These are phyloP conservation scores for Eremothecium sinecaudum DNA, from an alignment of 1,139 yeast species.

Conservation along the genomic window DNA sequence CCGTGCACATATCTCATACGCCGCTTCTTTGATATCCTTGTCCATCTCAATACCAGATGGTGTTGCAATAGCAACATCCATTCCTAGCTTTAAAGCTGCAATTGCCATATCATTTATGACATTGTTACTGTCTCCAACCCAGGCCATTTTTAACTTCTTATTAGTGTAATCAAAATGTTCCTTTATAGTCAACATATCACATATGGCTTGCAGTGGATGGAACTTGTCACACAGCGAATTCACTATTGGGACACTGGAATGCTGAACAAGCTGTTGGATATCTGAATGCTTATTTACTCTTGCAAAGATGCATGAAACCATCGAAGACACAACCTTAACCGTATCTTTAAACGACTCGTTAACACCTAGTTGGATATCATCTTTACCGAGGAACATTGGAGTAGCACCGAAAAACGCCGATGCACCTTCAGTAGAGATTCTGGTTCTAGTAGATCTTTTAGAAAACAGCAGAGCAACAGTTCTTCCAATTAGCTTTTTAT, in stretches of 20 bases:
- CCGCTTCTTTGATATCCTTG: constrained; percentile 45
- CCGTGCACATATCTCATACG: constrained; percentile 43
- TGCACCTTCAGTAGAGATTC: constrained; percentile 93
- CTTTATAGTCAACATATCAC: constrained; percentile 78
- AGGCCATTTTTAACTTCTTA: constrained; percentile 59
- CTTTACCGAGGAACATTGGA: constrained; percentile 93
- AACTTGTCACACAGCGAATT: constrained; percentile 86
- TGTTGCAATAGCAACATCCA: constrained; percentile 72
- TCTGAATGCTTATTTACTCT: constrained; percentile 82
- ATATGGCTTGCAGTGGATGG: constrained; percentile 92
- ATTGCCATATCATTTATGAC: constrained; percentile 91
- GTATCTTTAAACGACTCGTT: constrained; percentile 88
- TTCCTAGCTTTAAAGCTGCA: constrained; percentile 80
- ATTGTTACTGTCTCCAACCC: constrained; percentile 97
- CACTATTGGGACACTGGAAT: constrained; percentile 81
- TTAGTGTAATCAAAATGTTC: constrained; percentile 51
- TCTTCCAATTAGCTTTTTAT: constrained; percentile 61
- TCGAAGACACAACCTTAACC: constrained; percentile 78
- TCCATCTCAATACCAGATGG: constrained; percentile 67
- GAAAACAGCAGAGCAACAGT: constrained; percentile 75
- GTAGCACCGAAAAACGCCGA: constrained; percentile 88
- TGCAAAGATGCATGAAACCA: constrained; percentile 95
- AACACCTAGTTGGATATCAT: constrained; percentile 91
- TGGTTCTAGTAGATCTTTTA: constrained; percentile 89
- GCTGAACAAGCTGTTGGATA: constrained; percentile 61